Base-by-base conservation (phyloP, 2,329 filamentous ascomycete species). In the Ophiostoma ulmi region DNA sequence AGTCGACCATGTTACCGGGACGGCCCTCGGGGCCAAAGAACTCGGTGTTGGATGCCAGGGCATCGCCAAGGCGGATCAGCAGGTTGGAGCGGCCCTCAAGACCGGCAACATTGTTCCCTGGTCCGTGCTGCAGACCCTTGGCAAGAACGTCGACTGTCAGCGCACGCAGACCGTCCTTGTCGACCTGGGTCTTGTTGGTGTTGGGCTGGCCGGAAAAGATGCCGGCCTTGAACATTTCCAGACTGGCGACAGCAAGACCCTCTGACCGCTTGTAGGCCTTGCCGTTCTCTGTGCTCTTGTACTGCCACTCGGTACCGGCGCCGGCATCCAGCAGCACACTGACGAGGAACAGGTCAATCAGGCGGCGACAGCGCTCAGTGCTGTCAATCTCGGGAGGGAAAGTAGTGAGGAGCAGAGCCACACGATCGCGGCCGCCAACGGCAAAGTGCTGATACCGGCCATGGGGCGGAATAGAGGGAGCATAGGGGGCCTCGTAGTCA, bases 1-100 rank as follows among this genome's bases (percentile, higher is more conserved):
- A 94, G 79, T 98, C 94, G 73, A 98, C 88, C 89, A 99, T 93
- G 78, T 97, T 96, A 75, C 95, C 95, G 13, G 95, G 95, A 71
- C 95, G 86, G 69, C 90, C 91, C 77, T 94, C 89, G 1, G 86
- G 84, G 35, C 94, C 94, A 79, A 97, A 99, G 75, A 93, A 90
- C 68, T 95, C 90, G 72, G 88, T 85, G 77, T 94, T 93, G 73
- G 90, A 86, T 3, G 84, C 82, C 70, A 99, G 81, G 5, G 94
- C 94, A 73, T 89, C 85, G 14, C 88, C 88, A 1, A 99, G 85
- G 68, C 90, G 86, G 58, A 92, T 85, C 58, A 99, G 82, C 65
- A 99, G 85, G 22, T 90, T 89, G 5, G 93, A 90, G 71, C 95
- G 88, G 65, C 94, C 94, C 78, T 97, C 90, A 2, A 98, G 81